Evolutionary conservation across 2,329 filamentous ascomycete species (phyloP).

Genomic region (Fusarium robinianum): DNA sequence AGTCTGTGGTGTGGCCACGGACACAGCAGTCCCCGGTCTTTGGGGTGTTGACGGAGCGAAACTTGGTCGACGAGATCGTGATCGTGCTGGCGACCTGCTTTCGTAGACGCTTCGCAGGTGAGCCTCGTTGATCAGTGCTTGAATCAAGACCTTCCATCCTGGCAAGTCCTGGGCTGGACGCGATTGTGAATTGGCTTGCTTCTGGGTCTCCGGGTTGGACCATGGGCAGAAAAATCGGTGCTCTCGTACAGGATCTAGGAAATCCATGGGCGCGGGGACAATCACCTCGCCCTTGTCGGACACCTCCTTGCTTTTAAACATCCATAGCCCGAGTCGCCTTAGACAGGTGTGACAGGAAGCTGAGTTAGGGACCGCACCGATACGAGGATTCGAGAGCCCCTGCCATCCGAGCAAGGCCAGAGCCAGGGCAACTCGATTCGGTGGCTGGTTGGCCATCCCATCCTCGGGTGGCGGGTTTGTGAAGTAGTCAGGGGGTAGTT

Average conservation of each 20-base stretch:
- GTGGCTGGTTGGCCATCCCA: constrained; percentile 32
- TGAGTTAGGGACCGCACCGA: constrained; percentile 69
- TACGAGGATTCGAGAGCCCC: constrained; percentile 58
- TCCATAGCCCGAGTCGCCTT: constrained; percentile 87
- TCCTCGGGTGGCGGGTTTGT: constrained; percentile 45
- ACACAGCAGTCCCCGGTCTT: constrained; percentile 22
- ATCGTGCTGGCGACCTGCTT: constrained; percentile 33
- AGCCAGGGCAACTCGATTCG: constrained; percentile 66
- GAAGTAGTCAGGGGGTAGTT: constrained; percentile 62
- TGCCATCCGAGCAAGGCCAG: constrained; percentile 79
- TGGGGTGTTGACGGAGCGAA: constrained; percentile 31
- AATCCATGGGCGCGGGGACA: constrained; percentile 64
- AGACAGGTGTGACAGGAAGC: constrained; percentile 85
- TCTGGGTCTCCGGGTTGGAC: constrained; percentile 68
- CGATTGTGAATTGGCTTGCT: constrained; percentile 41
- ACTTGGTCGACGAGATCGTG: constrained; percentile 16
- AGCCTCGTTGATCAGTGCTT: constrained; percentile 62
- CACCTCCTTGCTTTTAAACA: constrained; percentile 80
- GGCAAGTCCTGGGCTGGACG: constrained; percentile 46
- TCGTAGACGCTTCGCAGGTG: constrained; percentile 51
- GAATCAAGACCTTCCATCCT: constrained; percentile 60
- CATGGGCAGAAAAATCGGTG: constrained; percentile 86
- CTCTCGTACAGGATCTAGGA: constrained; percentile 70
- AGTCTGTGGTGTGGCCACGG: constrained; percentile 20
- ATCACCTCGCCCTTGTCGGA: constrained; percentile 57